Evolutionary conservation across 73 alveolate genomes (phyloP).

Genomic region (Tetrahymena elliotti): DNA sequence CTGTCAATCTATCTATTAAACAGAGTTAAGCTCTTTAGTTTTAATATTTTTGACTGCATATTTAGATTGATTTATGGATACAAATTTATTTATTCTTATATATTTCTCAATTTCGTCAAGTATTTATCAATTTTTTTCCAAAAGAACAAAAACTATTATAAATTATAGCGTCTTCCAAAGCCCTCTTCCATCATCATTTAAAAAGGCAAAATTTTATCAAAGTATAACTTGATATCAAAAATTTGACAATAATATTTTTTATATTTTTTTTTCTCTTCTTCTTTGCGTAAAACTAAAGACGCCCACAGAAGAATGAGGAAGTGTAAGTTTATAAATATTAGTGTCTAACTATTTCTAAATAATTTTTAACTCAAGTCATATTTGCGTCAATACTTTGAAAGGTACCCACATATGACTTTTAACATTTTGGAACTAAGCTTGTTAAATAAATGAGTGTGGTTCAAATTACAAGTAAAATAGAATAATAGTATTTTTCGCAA

Average conservation of each 20-base stretch:
- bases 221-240: not conserved
- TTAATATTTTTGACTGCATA: not conserved
- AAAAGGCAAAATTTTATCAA: not conserved
- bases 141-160: not conserved
- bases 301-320: not conserved
- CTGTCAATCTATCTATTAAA: too few species aligned
- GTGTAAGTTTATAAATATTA: not conserved
- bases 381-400: not conserved
- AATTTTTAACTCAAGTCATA: not conserved
- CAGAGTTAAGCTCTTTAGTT: not conserved
- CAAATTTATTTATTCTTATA: not conserved
- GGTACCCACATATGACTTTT: not conserved
- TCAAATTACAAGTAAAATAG: not conserved
- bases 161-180: not conserved
- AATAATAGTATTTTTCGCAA: not conserved
- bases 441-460: not conserved
- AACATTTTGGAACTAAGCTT: not conserved
- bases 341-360: not conserved
- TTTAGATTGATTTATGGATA: not conserved
- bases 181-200: not conserved
- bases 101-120: not conserved
- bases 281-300: not conserved
- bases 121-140: not conserved
- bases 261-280: not conserved
- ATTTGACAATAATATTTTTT: not conserved